Base-by-base conservation (phyloP, 208 protist genomes). In the Crithidia fasciculata region DNA sequence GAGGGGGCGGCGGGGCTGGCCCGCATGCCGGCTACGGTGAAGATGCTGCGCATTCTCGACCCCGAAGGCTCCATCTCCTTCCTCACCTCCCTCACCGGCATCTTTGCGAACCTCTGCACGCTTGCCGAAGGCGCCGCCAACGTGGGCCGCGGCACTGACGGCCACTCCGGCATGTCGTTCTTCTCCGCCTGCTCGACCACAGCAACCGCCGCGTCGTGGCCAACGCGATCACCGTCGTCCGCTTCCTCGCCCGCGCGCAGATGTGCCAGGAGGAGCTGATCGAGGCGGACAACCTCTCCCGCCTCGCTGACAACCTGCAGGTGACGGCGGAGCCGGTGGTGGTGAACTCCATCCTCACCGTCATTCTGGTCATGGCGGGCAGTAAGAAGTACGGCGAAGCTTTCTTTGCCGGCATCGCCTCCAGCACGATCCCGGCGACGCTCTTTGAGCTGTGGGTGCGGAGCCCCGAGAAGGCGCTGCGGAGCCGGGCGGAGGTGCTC, bases 1-100 rank as follows among this genome's bases (percentile, higher is more conserved):
- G 88, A 93, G 65, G 89, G 92, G 7, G 82, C 88, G 16, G 83
- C 91, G 54, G 76, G 80, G 12, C 74, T 96, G 52, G 89, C 92
- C 13, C 82, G 70, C 69, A 82, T 91, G 72, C 88, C 92, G 61
- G 85, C 92, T 39, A 92, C 87, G 8, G 86, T 85, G 68, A 94
- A 93, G 75, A 96, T 96, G 89, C 83, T 96, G n/a, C 85, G 89
- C 69, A 88, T 96, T 64, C 82, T 96, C 41, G 89, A 96, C 78
- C 80, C 85, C 3, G 81, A 88, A 41, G 84, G 86, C 72, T 80
- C 89, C n/a, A 82, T 90, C 41, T 58, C 84, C 37, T 92, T 96
- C 66, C 83, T 96, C 36, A 86, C 74, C 53, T 88, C 92, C n/a
- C 72, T 93, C 44, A 90, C 86, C 13, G 88, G 88, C 37, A 93